phyloP scores from a whole-genome alignment of 768 basidiomycete genomes.

The Leccinum obscurum region DNA sequence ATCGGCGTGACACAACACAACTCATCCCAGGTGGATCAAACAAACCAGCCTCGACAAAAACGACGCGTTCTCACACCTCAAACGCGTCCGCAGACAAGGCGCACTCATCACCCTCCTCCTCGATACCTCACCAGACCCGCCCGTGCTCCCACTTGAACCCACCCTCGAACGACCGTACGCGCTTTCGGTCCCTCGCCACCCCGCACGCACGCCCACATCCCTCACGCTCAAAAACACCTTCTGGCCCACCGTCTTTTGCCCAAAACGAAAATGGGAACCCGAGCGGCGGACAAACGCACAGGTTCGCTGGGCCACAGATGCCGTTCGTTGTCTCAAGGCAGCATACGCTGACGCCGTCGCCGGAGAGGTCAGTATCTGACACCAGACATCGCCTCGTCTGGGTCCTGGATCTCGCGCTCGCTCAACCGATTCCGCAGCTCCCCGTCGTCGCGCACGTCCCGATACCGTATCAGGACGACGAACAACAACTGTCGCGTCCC shows the following conservation, averaged over 20 bases:
- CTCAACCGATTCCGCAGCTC: constrained; percentile 42
- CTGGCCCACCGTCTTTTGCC: constrained; percentile 87
- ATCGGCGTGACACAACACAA: neutral
- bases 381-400: neutral
- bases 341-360: constrained; percentile 54
- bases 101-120: constrained; percentile 57
- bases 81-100: constrained; percentile 64
- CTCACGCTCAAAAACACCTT: constrained; percentile 63
- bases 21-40: constrained; percentile 63
- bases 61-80: constrained; percentile 68
- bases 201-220: constrained; percentile 68
- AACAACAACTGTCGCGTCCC: constrained; percentile 25
- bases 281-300: constrained; percentile 67
- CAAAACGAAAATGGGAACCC: constrained; percentile 63
- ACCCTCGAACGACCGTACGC: constrained; percentile 54
- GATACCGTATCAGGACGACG: constrained; percentile 42
- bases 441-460: constrained; percentile 78
- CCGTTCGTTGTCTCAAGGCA: constrained; percentile 53
- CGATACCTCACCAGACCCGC: constrained; percentile 39
- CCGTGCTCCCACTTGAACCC: constrained; percentile 50
- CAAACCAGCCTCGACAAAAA: constrained; percentile 54
- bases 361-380: constrained; percentile 57
- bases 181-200: constrained; percentile 59
- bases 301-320: constrained; percentile 73
- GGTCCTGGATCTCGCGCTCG: neutral